These are phyloP conservation scores for Magnolia officinalis DNA, from an alignment of 164 flowering plant genomes.

Conservation along the genomic window DNA sequence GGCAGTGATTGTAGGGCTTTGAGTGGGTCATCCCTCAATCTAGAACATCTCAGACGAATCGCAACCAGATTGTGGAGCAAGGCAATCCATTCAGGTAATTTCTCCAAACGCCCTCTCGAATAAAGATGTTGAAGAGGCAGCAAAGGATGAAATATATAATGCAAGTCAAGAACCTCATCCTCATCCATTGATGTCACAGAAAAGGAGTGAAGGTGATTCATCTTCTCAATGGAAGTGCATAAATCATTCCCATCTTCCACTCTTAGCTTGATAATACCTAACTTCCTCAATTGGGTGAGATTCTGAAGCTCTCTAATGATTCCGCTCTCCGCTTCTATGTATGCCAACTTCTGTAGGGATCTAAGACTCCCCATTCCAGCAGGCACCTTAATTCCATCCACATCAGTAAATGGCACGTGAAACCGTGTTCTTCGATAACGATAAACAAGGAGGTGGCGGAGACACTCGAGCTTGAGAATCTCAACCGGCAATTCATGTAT, in stretches of 20 bases:
- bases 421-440: neutral
- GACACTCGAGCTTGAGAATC: conserved; percentile 8
- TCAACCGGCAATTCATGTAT: conserved; percentile 8
- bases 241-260: conserved; percentile 1
- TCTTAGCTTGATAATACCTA: neutral
- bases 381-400: neutral
- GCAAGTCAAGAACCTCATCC: conserved; percentile 1
- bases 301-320: conserved; percentile 4
- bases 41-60: neutral
- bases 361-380: neutral
- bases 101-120: neutral
- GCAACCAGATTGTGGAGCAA: neutral
- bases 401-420: neutral
- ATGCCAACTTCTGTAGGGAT: conserved; percentile 10
- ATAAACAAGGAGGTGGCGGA: conserved; percentile 10
- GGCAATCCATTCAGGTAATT: neutral
- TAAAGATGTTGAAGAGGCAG: neutral
- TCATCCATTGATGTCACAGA: neutral
- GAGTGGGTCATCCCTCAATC: neutral
- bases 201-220: conserved; percentile 1
- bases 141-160: neutral
- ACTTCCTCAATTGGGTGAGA: conserved; percentile 8
- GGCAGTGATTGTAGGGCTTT: neutral
- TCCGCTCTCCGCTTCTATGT: conserved; percentile 1
- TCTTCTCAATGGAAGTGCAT: conserved; percentile 5